Evolutionary conservation across 2,329 filamentous ascomycete species (phyloP).

Genomic region (Xylaria multiplex): DNA sequence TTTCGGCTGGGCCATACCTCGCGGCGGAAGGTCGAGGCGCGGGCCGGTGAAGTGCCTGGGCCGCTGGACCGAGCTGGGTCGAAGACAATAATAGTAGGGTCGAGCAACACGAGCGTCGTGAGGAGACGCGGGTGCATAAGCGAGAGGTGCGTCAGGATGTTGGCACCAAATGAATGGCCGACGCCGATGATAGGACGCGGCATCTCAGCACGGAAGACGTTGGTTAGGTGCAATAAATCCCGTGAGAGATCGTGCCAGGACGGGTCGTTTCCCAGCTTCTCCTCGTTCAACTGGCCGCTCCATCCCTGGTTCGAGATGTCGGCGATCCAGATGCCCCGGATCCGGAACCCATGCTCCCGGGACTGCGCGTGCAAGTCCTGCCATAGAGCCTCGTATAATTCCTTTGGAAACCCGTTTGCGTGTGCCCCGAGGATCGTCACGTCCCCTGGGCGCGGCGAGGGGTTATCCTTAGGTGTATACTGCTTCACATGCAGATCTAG

Average conservation of each 20-base stretch:
- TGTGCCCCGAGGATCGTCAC: constrained; percentile 88
- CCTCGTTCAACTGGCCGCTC: constrained; percentile 81
- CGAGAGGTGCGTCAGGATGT: constrained; percentile 75
- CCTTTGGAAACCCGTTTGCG: constrained; percentile 95
- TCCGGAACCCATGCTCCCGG: constrained; percentile 70
- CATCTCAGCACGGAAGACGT: constrained; percentile 81
- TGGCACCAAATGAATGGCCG: constrained; percentile 89
- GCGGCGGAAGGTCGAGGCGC: constrained; percentile 75
- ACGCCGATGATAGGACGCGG: constrained; percentile 84
- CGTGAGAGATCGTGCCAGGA: constrained; percentile 87
- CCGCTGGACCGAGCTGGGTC: constrained; percentile 51
- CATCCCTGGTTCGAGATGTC: constrained; percentile 88
- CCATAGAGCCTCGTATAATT: constrained; percentile 93
- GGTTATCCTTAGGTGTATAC: constrained; percentile 81
- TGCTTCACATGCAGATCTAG: constrained; percentile 84
- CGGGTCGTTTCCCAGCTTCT: constrained; percentile 82
- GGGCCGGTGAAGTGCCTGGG: constrained; percentile 55
- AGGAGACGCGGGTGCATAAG: constrained; percentile 85
- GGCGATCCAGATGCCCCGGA: constrained; percentile 88
- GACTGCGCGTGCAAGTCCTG: constrained; percentile 73
- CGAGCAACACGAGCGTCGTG: constrained; percentile 78
- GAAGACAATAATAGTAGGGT: constrained; percentile 77
- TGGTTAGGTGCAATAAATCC: constrained; percentile 86
- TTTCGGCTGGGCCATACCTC: constrained; percentile 83
- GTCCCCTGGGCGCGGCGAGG: constrained; percentile 74